Conservation (phyloP, 108 stramenopile species). For the Skeletonema costatum region DNA sequence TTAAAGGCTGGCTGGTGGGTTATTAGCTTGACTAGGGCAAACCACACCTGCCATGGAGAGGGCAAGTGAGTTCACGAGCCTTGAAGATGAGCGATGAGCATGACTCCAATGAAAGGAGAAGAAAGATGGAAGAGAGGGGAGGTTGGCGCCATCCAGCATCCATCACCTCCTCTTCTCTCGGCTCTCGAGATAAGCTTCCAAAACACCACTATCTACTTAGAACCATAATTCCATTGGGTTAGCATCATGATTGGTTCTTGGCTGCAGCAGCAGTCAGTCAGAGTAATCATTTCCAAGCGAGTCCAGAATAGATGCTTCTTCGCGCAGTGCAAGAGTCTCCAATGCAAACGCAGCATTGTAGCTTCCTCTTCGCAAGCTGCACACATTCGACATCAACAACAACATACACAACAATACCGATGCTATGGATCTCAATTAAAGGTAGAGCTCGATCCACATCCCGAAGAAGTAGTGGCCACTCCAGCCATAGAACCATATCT, state of each 20-base stretch:
- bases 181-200: too few species aligned
- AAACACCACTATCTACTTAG: too few species aligned
- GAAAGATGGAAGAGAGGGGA: not conserved
- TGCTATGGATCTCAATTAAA: not conserved
- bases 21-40: not conserved
- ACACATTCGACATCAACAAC: not conserved
- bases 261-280: not conserved
- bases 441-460: not conserved
- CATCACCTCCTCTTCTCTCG: too few species aligned
- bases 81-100: too few species aligned
- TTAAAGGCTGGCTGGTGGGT: not conserved
- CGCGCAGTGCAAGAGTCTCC: not conserved
- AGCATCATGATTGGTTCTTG: not conserved
- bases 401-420: not conserved
- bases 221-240: too few species aligned
- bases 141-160: not conserved
- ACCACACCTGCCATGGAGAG: not conserved
- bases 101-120: not conserved
- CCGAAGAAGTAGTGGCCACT: not conserved
- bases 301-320: not conserved
- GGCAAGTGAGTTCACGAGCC: too few species aligned
- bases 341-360: not conserved
- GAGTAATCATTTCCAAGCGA: not conserved
- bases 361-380: not conserved
- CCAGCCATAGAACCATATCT: not conserved